Evolutionary conservation across 2,329 filamentous ascomycete genomes (phyloP), one percentile per base, ranked within the genome.

Genomic region (Talaromyces sp.): DNA sequence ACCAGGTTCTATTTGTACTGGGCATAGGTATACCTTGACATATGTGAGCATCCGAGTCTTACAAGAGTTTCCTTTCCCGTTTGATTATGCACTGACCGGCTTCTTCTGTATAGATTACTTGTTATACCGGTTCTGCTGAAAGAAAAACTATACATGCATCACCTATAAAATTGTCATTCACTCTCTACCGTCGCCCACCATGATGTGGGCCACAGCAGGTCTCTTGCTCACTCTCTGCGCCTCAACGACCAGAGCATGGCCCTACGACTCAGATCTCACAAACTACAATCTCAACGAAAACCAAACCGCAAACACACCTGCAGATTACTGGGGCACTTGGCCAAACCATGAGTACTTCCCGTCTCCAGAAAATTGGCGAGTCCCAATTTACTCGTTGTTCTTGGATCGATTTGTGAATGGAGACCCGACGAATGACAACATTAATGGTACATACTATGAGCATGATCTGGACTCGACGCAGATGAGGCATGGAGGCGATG

Each of bases 371-470:
- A 89, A 86, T 69, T 90, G 87, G 87, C 81, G 87, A 31, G 83
- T 89, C 67, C 87, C 87, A 0, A 85, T 89, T 71, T 90, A 90
- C 72, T 87, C 86, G 9, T 77, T 89, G 54, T 88, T 88, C 71
- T 75, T 88, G 11, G 87, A 89, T 72, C 80, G 86, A 66, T 89
- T 85, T 70, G 86, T 87, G 49, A 89, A 89, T 69, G 87, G 87
- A 22, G 84, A 89, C 69, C 87, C 87, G 8, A 80, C 79, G 2
- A 89, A 89, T 71, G 87, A 89, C 72, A 83, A 89, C 69, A 82
- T 82, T 50, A 89, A 89, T 72, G 83, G 80, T 10, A 88, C 86
- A 0, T 68, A 80, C 3, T 89, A 84, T 73, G 87, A 89, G 70
- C 85, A 87, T 72, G 87, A 89, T 71, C 74, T 83, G 64, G 82